Percentiles rank a stretch among this genome's conserved stretches.
Conservation (phyloP, 805 yeast genomes). For the Starmerella apicola region DNA sequence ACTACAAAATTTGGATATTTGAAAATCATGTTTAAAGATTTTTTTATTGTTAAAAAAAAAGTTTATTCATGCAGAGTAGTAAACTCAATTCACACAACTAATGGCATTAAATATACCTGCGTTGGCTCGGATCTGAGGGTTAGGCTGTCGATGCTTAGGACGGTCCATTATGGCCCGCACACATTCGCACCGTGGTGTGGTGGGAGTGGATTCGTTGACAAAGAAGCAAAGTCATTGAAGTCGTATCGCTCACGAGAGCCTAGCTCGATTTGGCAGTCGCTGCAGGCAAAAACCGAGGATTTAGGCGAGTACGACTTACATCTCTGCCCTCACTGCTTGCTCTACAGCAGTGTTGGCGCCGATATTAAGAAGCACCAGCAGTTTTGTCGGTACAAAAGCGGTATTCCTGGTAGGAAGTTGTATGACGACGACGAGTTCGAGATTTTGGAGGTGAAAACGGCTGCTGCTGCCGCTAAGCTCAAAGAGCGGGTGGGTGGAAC, state of each 20-base stretch:
- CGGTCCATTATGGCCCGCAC: conserved; percentile 55
- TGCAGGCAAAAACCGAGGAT: conserved; percentile 34
- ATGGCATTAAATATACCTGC: too few species aligned
- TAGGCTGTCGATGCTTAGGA: conserved; percentile 40
- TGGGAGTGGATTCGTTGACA: conserved; percentile 60
- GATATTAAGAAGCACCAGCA: conserved; percentile 40
- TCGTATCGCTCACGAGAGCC: conserved; percentile 22
- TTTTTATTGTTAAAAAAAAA: not conserved
- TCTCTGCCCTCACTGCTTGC: conserved; percentile 77
- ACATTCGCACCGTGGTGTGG: conserved; percentile 81
- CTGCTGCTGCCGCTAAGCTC: conserved; percentile 26
- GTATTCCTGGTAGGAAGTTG: conserved; percentile 53
- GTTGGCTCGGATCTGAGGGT: conserved; percentile 1
- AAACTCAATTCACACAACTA: too few species aligned
- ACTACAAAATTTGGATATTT: too few species aligned
- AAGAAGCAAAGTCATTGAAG: conserved; percentile 22
- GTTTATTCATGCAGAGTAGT: too few species aligned
- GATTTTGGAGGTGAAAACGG: conserved; percentile 59
- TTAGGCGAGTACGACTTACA: conserved; percentile 30
- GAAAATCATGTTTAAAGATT: not conserved
- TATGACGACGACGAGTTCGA: conserved; percentile 46
- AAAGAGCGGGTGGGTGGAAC: too few species aligned
- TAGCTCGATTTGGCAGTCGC: conserved; percentile 18
- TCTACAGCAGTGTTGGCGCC: conserved; percentile 44
- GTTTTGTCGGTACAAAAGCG: conserved; percentile 18